Conservation (phyloP, 129 eudicot species). For the Arctium minus region DNA sequence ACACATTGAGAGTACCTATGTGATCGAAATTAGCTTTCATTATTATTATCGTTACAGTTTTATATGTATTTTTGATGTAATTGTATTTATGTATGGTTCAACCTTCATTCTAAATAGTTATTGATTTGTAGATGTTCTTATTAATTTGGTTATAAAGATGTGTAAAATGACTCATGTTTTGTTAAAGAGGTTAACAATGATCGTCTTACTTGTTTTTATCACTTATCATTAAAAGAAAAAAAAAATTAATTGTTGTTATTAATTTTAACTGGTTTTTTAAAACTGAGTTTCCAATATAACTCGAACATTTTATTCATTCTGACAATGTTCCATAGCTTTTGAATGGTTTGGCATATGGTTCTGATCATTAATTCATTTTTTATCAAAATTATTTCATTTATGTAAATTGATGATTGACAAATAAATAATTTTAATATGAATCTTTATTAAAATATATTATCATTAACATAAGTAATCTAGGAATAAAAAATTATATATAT, state of each 20-base stretch:
- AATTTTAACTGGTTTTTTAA: neutral
- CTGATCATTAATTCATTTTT: neutral
- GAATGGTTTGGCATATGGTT: neutral
- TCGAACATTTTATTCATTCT: neutral
- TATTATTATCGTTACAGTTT: too few species aligned
- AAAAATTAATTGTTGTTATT: neutral
- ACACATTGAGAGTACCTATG: neutral
- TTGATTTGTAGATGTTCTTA: neutral
- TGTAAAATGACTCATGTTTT: neutral
- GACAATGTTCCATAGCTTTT: neutral
- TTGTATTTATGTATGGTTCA: neutral
- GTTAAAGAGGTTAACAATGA: neutral
- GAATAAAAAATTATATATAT: neutral
- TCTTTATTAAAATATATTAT: neutral
- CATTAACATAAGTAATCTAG: neutral
- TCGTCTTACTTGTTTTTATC: neutral
- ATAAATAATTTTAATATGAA: neutral
- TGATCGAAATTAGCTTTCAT: neutral
- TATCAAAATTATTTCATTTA: neutral
- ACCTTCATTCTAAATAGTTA: neutral
- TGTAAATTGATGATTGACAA: neutral
- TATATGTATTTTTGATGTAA: neutral
- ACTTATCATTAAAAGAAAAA: too few species aligned
- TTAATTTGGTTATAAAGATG: neutral
- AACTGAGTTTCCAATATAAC: neutral